Conservation (phyloP, 352 stramenopile genomes). For the Globisporangium solare region DNA sequence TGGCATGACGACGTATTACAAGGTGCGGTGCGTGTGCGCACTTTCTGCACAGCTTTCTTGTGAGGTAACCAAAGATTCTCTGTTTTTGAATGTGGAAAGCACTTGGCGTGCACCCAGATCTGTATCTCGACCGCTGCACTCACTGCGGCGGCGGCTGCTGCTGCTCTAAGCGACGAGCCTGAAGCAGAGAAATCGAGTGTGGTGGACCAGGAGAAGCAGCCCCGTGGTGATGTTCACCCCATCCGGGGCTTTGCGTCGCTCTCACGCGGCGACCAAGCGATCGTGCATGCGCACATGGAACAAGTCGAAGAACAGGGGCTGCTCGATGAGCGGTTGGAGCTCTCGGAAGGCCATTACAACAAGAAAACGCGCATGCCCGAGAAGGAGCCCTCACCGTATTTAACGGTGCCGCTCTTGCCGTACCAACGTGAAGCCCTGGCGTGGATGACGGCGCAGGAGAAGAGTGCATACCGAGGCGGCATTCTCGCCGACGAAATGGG, state of each 20-base stretch:
- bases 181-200: constrained; percentile 4
- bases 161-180: background rate
- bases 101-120: constrained; percentile 42
- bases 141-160: background rate
- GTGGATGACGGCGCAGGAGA: constrained; percentile 94
- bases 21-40: constrained; percentile 30
- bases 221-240: constrained; percentile 21
- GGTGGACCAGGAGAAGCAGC: constrained; percentile 11
- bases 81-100: constrained; percentile 12
- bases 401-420: constrained; percentile 92
- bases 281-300: constrained; percentile 50
- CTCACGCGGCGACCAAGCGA: constrained; percentile 32
- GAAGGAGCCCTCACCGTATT: constrained; percentile 61
- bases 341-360: constrained; percentile 67
- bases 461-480: constrained; percentile 86
- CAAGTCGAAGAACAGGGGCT: constrained; percentile 44
- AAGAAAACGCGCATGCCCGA: constrained; percentile 64
- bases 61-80: too few relatives aligned
- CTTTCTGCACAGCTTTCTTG: background rate
- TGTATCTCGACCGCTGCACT: constrained; percentile 19
- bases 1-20: constrained; percentile 75
- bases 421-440: constrained; percentile 97
- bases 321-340: constrained; percentile 63
- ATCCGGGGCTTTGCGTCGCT: constrained; percentile 48
- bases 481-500: constrained; percentile 99